These are phyloP conservation scores for Paratinospora sagittata DNA, from an alignment of 164 flowering plant species.

Conservation along the genomic window DNA sequence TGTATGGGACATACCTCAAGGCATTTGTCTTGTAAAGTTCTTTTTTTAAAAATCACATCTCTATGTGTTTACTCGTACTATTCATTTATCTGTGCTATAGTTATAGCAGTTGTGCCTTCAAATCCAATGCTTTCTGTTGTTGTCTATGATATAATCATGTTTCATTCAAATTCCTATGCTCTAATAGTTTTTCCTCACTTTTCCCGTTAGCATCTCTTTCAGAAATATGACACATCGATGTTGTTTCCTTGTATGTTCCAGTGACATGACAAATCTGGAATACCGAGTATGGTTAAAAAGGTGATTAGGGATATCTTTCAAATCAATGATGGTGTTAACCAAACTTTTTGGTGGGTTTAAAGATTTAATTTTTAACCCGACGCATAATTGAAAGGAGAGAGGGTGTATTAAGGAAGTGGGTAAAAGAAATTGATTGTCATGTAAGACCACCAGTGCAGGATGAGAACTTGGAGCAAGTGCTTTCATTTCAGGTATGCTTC, in stretches of 20 bases:
- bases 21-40: too few relatives aligned
- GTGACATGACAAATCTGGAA: too few relatives aligned
- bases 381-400: neutral
- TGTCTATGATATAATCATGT: neutral
- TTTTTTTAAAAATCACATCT: too few relatives aligned
- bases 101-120: neutral
- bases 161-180: neutral
- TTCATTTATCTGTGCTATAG: too few relatives aligned
- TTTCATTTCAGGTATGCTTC: neutral
- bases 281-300: too few relatives aligned
- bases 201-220: neutral
- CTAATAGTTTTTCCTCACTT: neutral
- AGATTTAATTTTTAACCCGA: neutral
- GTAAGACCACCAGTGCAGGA: neutral
- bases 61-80: too few relatives aligned
- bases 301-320: neutral
- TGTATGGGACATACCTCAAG: too few relatives aligned
- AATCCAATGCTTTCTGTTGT: neutral
- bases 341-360: neutral
- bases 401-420: neutral
- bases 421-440: neutral
- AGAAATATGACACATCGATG: neutral
- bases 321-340: neutral
- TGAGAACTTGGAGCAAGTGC: neutral
- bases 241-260: neutral